Evolutionary conservation across 108 stramenopile genomes (phyloP).

Genomic region (Cyclotella choctawhatcheeana): DNA sequence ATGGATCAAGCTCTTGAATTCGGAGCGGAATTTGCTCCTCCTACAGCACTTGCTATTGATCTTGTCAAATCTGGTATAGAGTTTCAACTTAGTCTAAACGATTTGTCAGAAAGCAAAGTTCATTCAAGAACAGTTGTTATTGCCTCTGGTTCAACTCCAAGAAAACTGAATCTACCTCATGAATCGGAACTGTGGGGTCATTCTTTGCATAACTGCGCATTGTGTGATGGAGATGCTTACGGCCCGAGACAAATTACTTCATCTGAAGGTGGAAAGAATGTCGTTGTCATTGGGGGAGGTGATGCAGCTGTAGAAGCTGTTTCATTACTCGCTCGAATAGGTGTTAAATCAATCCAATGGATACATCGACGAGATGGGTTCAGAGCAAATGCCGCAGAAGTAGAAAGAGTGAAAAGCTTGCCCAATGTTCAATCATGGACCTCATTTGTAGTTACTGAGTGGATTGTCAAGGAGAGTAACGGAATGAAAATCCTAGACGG

Average conservation of each 20-base stretch:
- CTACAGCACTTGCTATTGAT: slow-evolving; percentile 38
- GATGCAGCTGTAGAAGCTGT: slow-evolving; percentile 50
- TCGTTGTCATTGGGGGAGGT: slow-evolving; percentile 49
- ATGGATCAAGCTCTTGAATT: slow-evolving; percentile 46
- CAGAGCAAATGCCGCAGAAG: slow-evolving; percentile 20
- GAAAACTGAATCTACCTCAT: slow-evolving; percentile 28
- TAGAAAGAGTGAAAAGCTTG: slow-evolving; percentile 16
- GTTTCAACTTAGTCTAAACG: background rate
- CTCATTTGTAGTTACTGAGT: slow-evolving; percentile 32
- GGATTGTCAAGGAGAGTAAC: slow-evolving; percentile 24
- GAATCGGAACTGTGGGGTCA: slow-evolving; percentile 34
- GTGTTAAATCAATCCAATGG: slow-evolving; percentile 23
- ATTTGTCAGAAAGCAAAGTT: background rate
- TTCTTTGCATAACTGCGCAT: slow-evolving; percentile 40
- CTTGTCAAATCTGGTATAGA: background rate
- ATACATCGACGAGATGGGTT: slow-evolving; percentile 43
- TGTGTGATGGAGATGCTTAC: slow-evolving; percentile 43
- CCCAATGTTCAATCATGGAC: slow-evolving; percentile 33
- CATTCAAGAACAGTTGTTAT: slow-evolving; percentile 29
- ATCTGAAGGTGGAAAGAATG: slow-evolving; percentile 10
- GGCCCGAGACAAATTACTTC: background rate
- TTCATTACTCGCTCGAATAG: slow-evolving; percentile 22
- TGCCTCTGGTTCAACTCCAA: slow-evolving; percentile 36
- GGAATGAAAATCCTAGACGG: slow-evolving; percentile 16
- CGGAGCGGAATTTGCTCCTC: slow-evolving; percentile 51